These are phyloP conservation scores for Coniophora puteana DNA, from an alignment of 1,284 basidiomycete species.

Conservation along the genomic window DNA sequence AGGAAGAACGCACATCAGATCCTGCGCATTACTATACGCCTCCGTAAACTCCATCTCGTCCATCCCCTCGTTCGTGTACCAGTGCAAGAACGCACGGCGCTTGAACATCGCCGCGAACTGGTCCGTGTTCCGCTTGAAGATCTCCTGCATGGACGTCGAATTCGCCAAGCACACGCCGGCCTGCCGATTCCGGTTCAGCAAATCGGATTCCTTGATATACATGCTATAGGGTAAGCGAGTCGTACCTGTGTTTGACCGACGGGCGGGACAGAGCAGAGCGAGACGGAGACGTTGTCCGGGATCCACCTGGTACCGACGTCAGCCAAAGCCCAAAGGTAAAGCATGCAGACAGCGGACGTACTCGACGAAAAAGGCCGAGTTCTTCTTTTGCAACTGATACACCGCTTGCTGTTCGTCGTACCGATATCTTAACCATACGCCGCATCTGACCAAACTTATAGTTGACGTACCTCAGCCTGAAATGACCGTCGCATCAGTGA, in stretches of 20 bases:
- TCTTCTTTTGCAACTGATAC: conserved; percentile 62
- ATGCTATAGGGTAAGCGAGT: conserved; percentile 8
- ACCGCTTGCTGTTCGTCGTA: conserved; percentile 40
- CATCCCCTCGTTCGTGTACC: conserved; percentile 93
- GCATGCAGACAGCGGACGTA: conserved; percentile 32
- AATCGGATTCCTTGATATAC: conserved; percentile 2
- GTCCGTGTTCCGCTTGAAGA: conserved; percentile 81
- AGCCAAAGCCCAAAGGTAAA: background rate
- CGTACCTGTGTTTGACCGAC: conserved; percentile 70
- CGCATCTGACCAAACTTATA: background rate
- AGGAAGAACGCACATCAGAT: conserved; percentile 63
- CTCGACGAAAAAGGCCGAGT: conserved; percentile 77
- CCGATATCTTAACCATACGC: too few relatives aligned
- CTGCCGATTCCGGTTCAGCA: conserved; percentile 37
- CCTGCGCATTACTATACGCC: conserved; percentile 80
- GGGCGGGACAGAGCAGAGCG: conserved; percentile 80
- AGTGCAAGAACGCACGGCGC: conserved; percentile 84
- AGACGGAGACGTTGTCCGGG: conserved; percentile 79
- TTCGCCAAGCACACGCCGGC: conserved; percentile 81
- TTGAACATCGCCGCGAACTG: conserved; percentile 83
- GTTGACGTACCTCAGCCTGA: conserved; percentile 32
- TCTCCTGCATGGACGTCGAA: conserved; percentile 85
- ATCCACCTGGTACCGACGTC: conserved; percentile 60
- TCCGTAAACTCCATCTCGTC: conserved; percentile 92
- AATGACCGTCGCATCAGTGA: background rate